phyloP scores from a whole-genome alignment of 140 eudicot genomes.

The Stevia rebaudiana region DNA sequence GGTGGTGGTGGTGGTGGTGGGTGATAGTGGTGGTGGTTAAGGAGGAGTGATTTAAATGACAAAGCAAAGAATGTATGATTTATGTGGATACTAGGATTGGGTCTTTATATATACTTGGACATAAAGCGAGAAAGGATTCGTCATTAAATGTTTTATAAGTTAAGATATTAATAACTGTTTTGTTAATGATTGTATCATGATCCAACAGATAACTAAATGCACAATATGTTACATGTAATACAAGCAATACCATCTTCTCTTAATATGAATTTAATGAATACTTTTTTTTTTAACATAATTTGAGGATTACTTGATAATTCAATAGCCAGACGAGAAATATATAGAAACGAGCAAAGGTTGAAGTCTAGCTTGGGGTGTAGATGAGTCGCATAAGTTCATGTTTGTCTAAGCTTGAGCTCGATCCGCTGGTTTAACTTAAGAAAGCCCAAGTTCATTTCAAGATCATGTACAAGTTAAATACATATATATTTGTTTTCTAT shows the following conservation, averaged over 20 bases:
- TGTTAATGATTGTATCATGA: neutral
- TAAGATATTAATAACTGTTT: neutral
- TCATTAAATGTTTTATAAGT: neutral
- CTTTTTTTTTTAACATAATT: too few relatives aligned
- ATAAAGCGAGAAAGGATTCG: neutral
- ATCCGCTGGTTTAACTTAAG: too few relatives aligned
- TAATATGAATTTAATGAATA: neutral
- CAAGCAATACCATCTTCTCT: neutral
- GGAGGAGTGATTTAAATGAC: constrained; percentile 8
- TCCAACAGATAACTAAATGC: neutral
- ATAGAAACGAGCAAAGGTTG: neutral
- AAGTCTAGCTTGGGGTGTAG: too few relatives aligned
- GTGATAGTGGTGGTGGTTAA: too few relatives aligned
- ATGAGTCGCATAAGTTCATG: too few relatives aligned
- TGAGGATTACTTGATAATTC: too few relatives aligned
- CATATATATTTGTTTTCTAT: too few relatives aligned
- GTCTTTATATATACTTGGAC: neutral
- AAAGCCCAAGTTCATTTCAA: too few relatives aligned
- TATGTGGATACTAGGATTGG: neutral
- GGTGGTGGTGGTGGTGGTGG: too few relatives aligned
- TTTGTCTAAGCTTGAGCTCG: neutral
- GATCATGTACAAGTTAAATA: too few relatives aligned
- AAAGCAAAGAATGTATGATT: constrained; percentile 19
- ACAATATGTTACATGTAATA: neutral
- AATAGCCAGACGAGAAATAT: neutral